A percentile compares a stretch with the other conserved stretches of the same genome.
Evolutionary conservation across 2,329 filamentous ascomycete genomes (phyloP).

Genomic region (Beauveria scarabaeidicola): DNA sequence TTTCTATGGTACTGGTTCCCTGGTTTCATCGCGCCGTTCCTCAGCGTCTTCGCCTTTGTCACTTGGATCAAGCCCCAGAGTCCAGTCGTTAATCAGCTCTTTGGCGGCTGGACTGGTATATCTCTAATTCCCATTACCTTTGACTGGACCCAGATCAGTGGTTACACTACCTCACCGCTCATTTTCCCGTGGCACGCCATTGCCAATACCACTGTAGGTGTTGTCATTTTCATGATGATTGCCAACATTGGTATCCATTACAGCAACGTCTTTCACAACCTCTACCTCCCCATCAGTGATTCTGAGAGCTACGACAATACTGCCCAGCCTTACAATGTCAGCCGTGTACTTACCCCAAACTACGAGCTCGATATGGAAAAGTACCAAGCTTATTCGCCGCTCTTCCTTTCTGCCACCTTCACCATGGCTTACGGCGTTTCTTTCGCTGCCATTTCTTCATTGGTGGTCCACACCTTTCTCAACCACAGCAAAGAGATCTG

Average conservation of each 20-base stretch:
- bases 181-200: slow-evolving; percentile 34
- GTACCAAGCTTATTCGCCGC: slow-evolving; percentile 44
- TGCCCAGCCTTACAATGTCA: slow-evolving; percentile 40
- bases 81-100: slow-evolving; percentile 45
- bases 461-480: slow-evolving; percentile 27
- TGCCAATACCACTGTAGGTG: slow-evolving; percentile 36
- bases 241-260: slow-evolving; percentile 39
- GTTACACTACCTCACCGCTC: slow-evolving; percentile 34
- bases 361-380: slow-evolving; percentile 39
- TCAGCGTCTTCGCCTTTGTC: slow-evolving; percentile 47
- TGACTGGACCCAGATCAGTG: slow-evolving; percentile 33
- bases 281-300: slow-evolving; percentile 47
- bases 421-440: slow-evolving; percentile 32
- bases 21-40: slow-evolving; percentile 38
- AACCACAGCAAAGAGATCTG: slow-evolving; percentile 35
- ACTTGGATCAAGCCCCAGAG: slow-evolving; percentile 48
- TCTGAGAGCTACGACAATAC: slow-evolving; percentile 50
- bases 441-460: slow-evolving; percentile 40
- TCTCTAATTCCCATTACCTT: slow-evolving; percentile 47
- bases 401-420: slow-evolving; percentile 43
- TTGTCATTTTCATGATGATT: slow-evolving; percentile 34
- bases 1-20: slow-evolving; percentile 48
- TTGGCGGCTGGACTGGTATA: slow-evolving; percentile 45
- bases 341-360: slow-evolving; percentile 39
- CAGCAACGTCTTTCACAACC: slow-evolving; percentile 35